phyloP scores from a whole-genome alignment of 768 basidiomycete genomes.

The Epithele typhae region DNA sequence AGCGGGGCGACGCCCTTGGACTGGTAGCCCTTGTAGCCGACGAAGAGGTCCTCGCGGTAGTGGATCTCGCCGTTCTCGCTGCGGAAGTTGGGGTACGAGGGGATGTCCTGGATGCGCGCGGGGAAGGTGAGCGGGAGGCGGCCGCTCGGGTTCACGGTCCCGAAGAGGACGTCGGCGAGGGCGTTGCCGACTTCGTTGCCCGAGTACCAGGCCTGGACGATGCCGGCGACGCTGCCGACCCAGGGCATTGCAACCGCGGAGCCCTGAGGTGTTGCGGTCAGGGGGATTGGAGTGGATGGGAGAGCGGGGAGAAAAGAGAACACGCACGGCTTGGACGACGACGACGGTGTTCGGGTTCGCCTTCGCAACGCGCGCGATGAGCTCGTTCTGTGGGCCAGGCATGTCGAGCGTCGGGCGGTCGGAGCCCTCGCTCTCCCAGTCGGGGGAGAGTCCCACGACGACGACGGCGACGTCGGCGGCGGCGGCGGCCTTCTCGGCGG shows the following conservation, averaged over 20 bases:
- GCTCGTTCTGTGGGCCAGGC: slow-evolving; percentile 56
- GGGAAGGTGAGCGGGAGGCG: slow-evolving; percentile 61
- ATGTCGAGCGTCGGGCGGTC: slow-evolving; percentile 59
- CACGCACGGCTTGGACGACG: slow-evolving; percentile 54
- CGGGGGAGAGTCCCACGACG: slow-evolving; percentile 57
- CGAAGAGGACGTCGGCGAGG: slow-evolving; percentile 61
- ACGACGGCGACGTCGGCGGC: slow-evolving; percentile 53
- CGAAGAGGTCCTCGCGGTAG: slow-evolving; percentile 59
- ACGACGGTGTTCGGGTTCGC: slow-evolving; percentile 59
- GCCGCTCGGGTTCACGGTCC: slow-evolving; percentile 56
- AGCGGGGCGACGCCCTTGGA: slow-evolving; percentile 48
- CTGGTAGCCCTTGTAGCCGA: slow-evolving; percentile 69
- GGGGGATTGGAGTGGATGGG: neutral
- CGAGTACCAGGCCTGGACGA: slow-evolving; percentile 63
- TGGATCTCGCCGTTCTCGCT: slow-evolving; percentile 52
- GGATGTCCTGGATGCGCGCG: slow-evolving; percentile 53
- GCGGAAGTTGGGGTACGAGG: slow-evolving; percentile 52
- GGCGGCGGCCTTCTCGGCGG: slow-evolving; percentile 52
- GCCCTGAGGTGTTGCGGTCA: slow-evolving; percentile 35
- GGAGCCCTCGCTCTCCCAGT: slow-evolving; percentile 77
- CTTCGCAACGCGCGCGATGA: slow-evolving; percentile 45
- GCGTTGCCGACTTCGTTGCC: slow-evolving; percentile 66
- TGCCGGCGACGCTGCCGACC: slow-evolving; percentile 46
- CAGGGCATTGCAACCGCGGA: slow-evolving; percentile 76
- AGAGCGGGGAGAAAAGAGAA: neutral